Conservation (phyloP, 352 stramenopile species). For the Phytopythium kandeliae region DNA sequence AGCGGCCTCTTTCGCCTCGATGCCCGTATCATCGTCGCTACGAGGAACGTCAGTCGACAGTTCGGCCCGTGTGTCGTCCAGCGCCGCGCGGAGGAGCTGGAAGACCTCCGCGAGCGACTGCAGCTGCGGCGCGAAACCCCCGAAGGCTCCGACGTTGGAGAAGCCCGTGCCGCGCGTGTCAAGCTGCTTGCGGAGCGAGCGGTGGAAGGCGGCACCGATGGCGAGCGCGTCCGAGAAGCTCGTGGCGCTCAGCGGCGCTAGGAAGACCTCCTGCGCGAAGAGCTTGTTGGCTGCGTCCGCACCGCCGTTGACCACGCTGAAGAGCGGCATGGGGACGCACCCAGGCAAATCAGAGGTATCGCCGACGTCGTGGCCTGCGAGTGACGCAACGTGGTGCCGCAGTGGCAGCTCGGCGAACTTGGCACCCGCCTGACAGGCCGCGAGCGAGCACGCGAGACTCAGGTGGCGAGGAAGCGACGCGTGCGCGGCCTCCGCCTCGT, state of each 20-base stretch:
- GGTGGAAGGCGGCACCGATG: constrained; percentile 45
- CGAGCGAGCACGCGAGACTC: constrained; percentile 53
- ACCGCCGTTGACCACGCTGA: constrained; percentile 68
- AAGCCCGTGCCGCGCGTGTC: constrained; percentile 50
- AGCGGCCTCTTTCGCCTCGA: background rate
- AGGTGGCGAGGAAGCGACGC: constrained; percentile 8
- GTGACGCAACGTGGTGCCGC: constrained; percentile 42
- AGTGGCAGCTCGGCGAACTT: constrained; percentile 50
- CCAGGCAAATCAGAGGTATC: constrained; percentile 20
- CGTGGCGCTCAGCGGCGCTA: constrained; percentile 39
- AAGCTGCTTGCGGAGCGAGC: constrained; percentile 32
- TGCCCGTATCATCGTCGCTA: constrained; percentile 14
- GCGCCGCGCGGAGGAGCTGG: constrained; percentile 37
- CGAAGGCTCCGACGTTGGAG: constrained; percentile 49
- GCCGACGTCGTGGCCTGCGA: constrained; percentile 28
- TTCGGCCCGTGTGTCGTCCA: constrained; percentile 35
- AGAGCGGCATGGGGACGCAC: constrained; percentile 65
- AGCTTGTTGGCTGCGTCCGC: constrained; percentile 63
- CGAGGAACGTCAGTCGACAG: constrained; percentile 1
- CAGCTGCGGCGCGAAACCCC: constrained; percentile 56
- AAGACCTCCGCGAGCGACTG: constrained; percentile 57
- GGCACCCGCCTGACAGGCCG: constrained; percentile 54
- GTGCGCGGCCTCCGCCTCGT: background rate
- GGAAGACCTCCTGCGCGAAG: constrained; percentile 56
- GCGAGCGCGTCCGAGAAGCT: constrained; percentile 60